Conservation (phyloP, 2,329 filamentous ascomycete genomes). For the Lachnellula occidentalis region DNA sequence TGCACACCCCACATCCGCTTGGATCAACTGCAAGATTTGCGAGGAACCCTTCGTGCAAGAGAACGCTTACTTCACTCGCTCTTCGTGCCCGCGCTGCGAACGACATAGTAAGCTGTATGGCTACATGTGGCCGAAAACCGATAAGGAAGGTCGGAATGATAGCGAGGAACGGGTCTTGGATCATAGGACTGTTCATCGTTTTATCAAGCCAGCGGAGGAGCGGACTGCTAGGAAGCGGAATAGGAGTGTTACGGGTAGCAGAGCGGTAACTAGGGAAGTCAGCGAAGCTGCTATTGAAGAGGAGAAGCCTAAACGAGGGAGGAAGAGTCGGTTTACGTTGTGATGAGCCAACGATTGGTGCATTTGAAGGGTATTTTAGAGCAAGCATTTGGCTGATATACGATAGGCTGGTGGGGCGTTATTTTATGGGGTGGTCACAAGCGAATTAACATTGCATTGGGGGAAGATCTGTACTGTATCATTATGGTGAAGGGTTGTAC, state of each 20-base stretch:
- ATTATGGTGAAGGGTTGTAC: too few relatives aligned
- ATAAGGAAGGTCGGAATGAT: conserved; percentile 69
- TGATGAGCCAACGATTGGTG: neutral
- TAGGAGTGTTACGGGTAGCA: conserved; percentile 18
- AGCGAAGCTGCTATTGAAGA: conserved; percentile 13
- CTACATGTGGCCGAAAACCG: conserved; percentile 92
- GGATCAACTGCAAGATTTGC: conserved; percentile 88
- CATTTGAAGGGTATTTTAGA: too few relatives aligned
- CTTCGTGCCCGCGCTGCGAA: conserved; percentile 87
- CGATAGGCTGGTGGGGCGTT: too few relatives aligned
- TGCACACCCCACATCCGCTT: conserved; percentile 67
- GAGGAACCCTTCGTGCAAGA: conserved; percentile 76
- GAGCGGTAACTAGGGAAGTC: conserved; percentile 17
- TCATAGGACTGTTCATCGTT: conserved; percentile 82
- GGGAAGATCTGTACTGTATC: too few relatives aligned
- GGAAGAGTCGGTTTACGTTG: conserved; percentile 7
- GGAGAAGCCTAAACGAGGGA: conserved; percentile 1
- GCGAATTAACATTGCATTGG: too few relatives aligned
- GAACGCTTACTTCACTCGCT: conserved; percentile 80
- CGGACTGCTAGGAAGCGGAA: conserved; percentile 20
- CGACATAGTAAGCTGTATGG: conserved; percentile 94
- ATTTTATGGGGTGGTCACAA: too few relatives aligned
- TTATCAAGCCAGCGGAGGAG: conserved; percentile 68
- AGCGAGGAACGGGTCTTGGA: conserved; percentile 65
- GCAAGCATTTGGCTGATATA: too few relatives aligned